These are phyloP conservation scores for Aspergillus sp. DNA, from an alignment of 2,329 filamentous ascomycete genomes.

Conservation along the genomic window DNA sequence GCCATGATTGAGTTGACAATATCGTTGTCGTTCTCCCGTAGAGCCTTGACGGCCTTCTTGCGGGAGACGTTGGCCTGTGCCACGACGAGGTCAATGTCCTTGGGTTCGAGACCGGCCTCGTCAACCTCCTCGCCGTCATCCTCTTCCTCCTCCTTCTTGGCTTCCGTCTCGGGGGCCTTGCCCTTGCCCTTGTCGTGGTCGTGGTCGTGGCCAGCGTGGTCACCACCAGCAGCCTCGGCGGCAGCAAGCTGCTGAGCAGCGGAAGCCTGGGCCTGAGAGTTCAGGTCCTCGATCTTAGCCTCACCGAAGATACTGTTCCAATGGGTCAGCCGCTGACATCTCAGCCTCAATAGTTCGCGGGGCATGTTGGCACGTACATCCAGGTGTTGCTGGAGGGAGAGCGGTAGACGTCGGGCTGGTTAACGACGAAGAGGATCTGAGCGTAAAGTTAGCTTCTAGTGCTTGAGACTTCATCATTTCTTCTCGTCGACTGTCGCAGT, in stretches of 20 bases:
- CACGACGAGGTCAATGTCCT: slow-evolving; percentile 99
- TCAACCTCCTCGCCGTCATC: slow-evolving; percentile 96
- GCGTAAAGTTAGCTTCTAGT: slow-evolving; percentile 20
- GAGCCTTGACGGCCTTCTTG: slow-evolving; percentile 97
- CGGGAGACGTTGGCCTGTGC: slow-evolving; percentile 93
- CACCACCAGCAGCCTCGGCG: slow-evolving; percentile 61
- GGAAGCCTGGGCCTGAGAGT: slow-evolving; percentile 94
- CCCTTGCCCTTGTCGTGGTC: slow-evolving; percentile 67
- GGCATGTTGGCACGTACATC: slow-evolving; percentile 68
- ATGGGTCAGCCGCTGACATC: slow-evolving; percentile 23
- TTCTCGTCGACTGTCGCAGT: neutral
- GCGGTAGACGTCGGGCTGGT: slow-evolving; percentile 99
- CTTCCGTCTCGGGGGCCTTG: slow-evolving; percentile 61
- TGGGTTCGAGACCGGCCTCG: slow-evolving; percentile 90
- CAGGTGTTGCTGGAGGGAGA: slow-evolving; percentile 99
- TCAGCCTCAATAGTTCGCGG: neutral
- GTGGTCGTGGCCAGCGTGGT: slow-evolving; percentile 56
- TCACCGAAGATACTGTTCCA: slow-evolving; percentile 88
- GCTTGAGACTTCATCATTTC: neutral
- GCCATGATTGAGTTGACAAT: slow-evolving; percentile 99
- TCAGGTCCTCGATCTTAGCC: slow-evolving; percentile 99
- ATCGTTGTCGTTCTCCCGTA: slow-evolving; percentile 97
- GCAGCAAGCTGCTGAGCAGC: slow-evolving; percentile 93
- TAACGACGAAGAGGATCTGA: slow-evolving; percentile 99
- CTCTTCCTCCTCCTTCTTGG: slow-evolving; percentile 74